Base-by-base conservation (phyloP, 257 asterid species). In the Solanum neorickii region DNA sequence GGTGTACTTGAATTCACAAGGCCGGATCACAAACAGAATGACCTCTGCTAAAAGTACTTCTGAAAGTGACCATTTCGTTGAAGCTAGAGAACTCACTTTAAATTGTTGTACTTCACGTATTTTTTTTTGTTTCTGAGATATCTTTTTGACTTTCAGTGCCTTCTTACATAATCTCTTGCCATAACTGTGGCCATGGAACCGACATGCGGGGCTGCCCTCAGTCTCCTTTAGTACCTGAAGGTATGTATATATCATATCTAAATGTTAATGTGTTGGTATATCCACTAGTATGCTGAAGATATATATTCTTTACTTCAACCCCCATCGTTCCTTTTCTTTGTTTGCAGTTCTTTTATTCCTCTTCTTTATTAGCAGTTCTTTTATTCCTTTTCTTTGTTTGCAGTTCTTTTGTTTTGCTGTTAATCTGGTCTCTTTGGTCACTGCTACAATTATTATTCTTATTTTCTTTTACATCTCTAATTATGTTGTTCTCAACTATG, bases 131-230 rank as follows among this genome's bases (percentile, higher is more conserved):
- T 69, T 86, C 89, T 90, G 86, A 87, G 44, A 83, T 59, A 21
- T 35, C 62, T 74, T 88, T 86, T 27, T 33, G 52, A 86, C 80
- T 90, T 84, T 65, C 95, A 97, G 99, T 95, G 99, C 99, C 99
- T 47, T 91, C 99, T 76, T 96, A 89, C 93, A 90, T 92, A 88
- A 90, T 95, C 75, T 90, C 93, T 83, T 97, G 99, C 80, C 94
- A 94, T 87, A 97, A 97, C 89, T 97, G 99, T 91, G 99, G 99
- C 89, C 99, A 97, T 66, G 99, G 99, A 87, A 91, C 96, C 41
- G 99, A 97, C 91, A 72, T 97, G 93, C 98, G 98, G 2, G 99
- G 99, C 69, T 97, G 99, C 85, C 99, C 99, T 73, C 99, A 97
- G 89, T 93, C 98, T 87, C 99, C 95, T 85, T 89, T 94, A 91